Conservation (phyloP, 2,329 filamentous ascomycete species). For the Ramularia collo-cygni region DNA sequence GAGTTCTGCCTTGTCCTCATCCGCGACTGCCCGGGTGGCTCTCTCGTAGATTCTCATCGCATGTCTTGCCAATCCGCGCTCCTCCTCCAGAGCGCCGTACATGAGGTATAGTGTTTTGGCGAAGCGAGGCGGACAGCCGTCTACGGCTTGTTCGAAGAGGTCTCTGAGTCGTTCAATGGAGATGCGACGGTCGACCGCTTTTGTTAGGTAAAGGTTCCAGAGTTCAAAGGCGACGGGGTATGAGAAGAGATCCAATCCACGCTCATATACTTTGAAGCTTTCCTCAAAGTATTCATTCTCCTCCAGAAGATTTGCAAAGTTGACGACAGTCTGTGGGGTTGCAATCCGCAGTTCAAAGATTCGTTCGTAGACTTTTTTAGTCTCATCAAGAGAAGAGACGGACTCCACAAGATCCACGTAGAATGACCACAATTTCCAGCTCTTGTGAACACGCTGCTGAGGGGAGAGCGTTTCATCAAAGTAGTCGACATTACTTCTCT, state of each 20-base stretch:
- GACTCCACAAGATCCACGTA: conserved; percentile 97
- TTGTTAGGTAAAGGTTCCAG: conserved; percentile 97
- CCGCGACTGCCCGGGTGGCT: conserved; percentile 85
- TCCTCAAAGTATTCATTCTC: conserved; percentile 95
- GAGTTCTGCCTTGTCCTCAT: conserved; percentile 94
- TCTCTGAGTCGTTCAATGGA: conserved; percentile 90
- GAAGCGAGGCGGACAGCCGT: conserved; percentile 90
- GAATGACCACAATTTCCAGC: conserved; percentile 99
- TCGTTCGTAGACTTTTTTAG: conserved; percentile 87
- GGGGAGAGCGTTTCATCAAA: conserved; percentile 92
- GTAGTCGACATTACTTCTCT: conserved; percentile 96
- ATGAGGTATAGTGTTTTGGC: conserved; percentile 94
- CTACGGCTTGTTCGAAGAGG: conserved; percentile 93
- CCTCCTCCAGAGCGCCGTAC: conserved; percentile 96
- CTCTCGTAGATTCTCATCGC: conserved; percentile 99
- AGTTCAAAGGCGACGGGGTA: conserved; percentile 97
- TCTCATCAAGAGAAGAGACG: conserved; percentile 84
- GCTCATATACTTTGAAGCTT: conserved; percentile 94
- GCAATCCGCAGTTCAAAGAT: conserved; percentile 98
- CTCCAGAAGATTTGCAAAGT: conserved; percentile 92
- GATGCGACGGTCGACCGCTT: conserved; percentile 93
- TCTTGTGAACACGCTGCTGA: conserved; percentile 96
- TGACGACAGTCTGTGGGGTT: conserved; percentile 96
- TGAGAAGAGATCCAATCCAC: conserved; percentile 94
- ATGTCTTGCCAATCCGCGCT: conserved; percentile 85